Percentiles rank a stretch among this genome's conserved stretches.
These are phyloP conservation scores for Emiliania huxleyi DNA, from an alignment of 78 protist genomes.

Conservation along the genomic window DNA sequence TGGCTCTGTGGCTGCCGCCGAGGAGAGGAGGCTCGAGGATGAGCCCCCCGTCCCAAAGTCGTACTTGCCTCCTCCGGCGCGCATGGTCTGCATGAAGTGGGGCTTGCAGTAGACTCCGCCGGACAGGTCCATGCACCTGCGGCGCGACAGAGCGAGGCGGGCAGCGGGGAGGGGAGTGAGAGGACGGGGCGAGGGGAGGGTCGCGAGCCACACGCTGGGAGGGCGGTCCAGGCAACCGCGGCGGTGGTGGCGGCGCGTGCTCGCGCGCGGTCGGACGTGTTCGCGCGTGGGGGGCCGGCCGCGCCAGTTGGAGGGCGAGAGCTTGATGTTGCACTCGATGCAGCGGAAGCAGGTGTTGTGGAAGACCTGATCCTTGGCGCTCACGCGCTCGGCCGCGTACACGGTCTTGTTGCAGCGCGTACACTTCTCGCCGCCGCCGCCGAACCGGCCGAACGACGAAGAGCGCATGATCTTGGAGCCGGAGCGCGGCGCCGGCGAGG, in stretches of 20 bases:
- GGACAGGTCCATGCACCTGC: not conserved
- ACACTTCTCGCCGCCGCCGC: not conserved
- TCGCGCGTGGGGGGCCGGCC: too few species aligned
- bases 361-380: not conserved
- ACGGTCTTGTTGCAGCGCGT: not conserved
- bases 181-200: too few species aligned
- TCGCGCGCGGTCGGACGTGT: too few species aligned
- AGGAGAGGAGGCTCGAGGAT: too few species aligned
- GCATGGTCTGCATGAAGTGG: constrained; percentile 1
- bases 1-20: too few species aligned
- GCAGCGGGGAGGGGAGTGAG: too few species aligned
- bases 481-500: not conserved
- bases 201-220: too few species aligned
- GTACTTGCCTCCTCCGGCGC: not conserved
- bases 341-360: not conserved
- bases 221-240: too few species aligned
- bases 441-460: not conserved
- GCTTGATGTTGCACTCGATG: not conserved
- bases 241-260: too few species aligned
- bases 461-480: not conserved
- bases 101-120: constrained; percentile 2
- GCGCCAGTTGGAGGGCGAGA: not conserved
- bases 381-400: not conserved
- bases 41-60: not conserved
- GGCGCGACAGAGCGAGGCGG: too few species aligned